Base-by-base conservation (phyloP, 2,329 filamentous ascomycete genomes). In the Paecilomyces sp. region DNA sequence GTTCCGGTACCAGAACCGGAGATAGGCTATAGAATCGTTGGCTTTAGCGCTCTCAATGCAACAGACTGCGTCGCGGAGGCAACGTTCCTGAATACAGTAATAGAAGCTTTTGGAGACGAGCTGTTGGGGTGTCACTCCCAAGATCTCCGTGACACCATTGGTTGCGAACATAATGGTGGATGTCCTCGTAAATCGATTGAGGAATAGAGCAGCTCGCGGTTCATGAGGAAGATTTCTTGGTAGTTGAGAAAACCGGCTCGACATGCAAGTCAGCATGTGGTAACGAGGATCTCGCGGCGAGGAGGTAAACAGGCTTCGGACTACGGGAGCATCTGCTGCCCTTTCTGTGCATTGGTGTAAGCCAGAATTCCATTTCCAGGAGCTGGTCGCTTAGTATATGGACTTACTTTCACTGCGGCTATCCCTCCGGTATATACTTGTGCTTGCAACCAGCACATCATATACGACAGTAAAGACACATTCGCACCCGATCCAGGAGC, bases 381-480 rank as follows among this genome's bases (percentile, higher is more conserved):
- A 47, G 15, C 7, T 47, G 41, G 31, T 12, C 18, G 41, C 41
- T 47, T 47, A 5, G 18, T 30, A 12, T 18, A 53, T 52, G 25
- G 36, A 81, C 89, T 75, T 81, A 94, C 91, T 87, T 68, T 91
- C 83, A 67, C 88, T 92, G 69, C 85, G 88, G 63, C 82, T 81
- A 25, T 87, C 86, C 58, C 81, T 79, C 57, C 82, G 81, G 71
- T 94, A 95, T 63, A 94, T 83, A 69, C 88, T 92, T 12, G 88
- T 93, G 70, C 89, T 92, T 50, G 90, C 90, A 55, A 95, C 90
- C 74, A 96, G 80, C 24, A 94, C 90, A 81, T 95, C 88, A 73
- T 95, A 89, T 52, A 95, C 91, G 51, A 95, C 82, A 4, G 91
- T 94, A 72, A 95, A 96, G 73, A 91, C 92, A 74, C 90, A 94